These are phyloP conservation scores for Akanthomyces dipterigenus DNA, from an alignment of 2,329 filamentous ascomycete species.

Conservation along the genomic window DNA sequence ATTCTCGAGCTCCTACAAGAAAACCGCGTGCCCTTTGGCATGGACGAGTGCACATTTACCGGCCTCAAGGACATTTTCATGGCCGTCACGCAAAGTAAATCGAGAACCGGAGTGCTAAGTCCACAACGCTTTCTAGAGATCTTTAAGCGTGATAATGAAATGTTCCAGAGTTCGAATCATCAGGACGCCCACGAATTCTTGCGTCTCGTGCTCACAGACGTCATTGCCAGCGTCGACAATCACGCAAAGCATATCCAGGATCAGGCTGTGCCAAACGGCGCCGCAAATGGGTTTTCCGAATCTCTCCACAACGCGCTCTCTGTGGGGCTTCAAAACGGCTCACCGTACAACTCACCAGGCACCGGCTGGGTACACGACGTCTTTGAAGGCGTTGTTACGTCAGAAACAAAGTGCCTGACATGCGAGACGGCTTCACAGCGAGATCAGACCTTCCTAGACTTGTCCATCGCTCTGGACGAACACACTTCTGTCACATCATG, in stretches of 20 bases:
- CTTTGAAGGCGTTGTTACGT: slow-evolving; percentile 90
- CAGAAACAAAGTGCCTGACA: slow-evolving; percentile 91
- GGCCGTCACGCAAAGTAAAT: slow-evolving; percentile 72
- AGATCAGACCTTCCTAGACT: slow-evolving; percentile 90
- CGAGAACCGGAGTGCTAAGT: slow-evolving; percentile 82
- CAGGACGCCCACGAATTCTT: slow-evolving; percentile 98
- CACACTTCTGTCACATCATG: slow-evolving; percentile 96
- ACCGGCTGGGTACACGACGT: slow-evolving; percentile 94
- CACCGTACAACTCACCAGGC: slow-evolving; percentile 49
- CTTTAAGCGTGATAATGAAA: slow-evolving; percentile 88
- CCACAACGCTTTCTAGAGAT: slow-evolving; percentile 92
- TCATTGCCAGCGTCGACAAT: slow-evolving; percentile 89
- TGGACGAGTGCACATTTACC: slow-evolving; percentile 93
- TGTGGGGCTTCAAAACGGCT: slow-evolving; percentile 28
- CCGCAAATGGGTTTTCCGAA: slow-evolving; percentile 39
- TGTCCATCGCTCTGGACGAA: slow-evolving; percentile 92
- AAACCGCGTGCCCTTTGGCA: slow-evolving; percentile 73
- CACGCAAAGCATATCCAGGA: slow-evolving; percentile 62
- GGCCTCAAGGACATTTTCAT: slow-evolving; percentile 95
- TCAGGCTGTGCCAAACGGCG: slow-evolving; percentile 33
- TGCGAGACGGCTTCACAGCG: slow-evolving; percentile 93
- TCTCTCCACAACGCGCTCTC: slow-evolving; percentile 39
- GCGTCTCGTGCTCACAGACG: slow-evolving; percentile 89
- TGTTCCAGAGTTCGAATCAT: slow-evolving; percentile 96
- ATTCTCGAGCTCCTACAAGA: slow-evolving; percentile 80